phyloP scores from a whole-genome alignment of 805 yeast genomes.

The Sugiyamaella lignohabitans region DNA sequence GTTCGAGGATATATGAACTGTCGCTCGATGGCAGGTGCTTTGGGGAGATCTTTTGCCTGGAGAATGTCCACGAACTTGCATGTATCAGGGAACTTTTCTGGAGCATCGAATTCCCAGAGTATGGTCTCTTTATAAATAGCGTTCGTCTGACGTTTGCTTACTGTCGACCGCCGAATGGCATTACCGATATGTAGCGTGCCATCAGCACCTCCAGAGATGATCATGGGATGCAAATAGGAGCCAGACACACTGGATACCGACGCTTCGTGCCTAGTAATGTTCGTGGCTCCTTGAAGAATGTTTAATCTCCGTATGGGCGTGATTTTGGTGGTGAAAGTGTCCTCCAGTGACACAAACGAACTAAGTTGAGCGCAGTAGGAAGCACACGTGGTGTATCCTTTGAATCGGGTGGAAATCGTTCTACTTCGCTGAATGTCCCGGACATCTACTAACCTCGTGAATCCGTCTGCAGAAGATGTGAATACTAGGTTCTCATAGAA shows the following conservation, averaged over 20 bases:
- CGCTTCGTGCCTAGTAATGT: conserved; percentile 38
- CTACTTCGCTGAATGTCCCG: conserved; percentile 21
- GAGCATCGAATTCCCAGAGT: conserved; percentile 36
- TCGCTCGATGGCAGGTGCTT: conserved; percentile 21
- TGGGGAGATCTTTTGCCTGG: conserved; percentile 31
- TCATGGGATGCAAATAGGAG: conserved; percentile 42
- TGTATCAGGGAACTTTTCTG: conserved; percentile 32
- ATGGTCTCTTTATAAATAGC: conserved; percentile 18
- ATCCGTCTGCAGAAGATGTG: conserved; percentile 41
- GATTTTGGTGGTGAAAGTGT: conserved; percentile 34
- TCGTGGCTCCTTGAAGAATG: conserved; percentile 25
- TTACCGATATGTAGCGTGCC: conserved; percentile 42
- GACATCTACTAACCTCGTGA: conserved; percentile 33
- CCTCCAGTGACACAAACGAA: conserved; percentile 39
- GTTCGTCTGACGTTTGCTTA: conserved; percentile 22
- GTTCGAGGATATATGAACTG: conserved; percentile 41
- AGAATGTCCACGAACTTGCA: conserved; percentile 37
- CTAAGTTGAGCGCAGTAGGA: conserved; percentile 24
- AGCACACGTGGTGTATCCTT: conserved; percentile 27
- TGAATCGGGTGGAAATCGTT: conserved; percentile 23
- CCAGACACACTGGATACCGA: conserved; percentile 37
- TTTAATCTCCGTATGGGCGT: conserved; percentile 34
- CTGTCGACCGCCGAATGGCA: conserved; percentile 29
- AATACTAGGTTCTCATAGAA: conserved; percentile 32
- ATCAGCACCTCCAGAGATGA: conserved; percentile 45